Evolutionary conservation across 345 rosid genomes (phyloP), one percentile per base, ranked within the genome.

Genomic region (Syzygium aqueum): DNA sequence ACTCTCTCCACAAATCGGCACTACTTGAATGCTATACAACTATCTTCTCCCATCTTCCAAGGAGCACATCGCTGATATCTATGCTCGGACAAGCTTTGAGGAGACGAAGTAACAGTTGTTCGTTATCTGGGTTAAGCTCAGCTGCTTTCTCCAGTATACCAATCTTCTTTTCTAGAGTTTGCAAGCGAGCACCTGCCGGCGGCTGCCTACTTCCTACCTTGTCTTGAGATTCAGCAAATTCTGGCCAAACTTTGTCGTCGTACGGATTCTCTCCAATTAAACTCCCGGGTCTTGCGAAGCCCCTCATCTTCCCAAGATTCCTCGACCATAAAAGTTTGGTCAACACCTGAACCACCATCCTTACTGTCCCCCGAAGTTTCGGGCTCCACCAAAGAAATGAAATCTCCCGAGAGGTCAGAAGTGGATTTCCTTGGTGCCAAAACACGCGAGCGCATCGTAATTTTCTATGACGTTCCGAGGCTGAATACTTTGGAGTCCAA

Each of bases 231-330:
- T 92, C 93, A 0, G 98, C 95, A 92, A 96, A 97, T 51, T 93
- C 98, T n/a, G 96, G 88, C 99, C 99, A 97, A 9, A 88, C 91
- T 78, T 94, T 96, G 67, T 92, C 96, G 87, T 97, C 95, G 89
- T 92, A 94, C 51, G 99, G 97, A 43, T 89, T 93, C 87, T 97
- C 99, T 88, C 88, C 84, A 94, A 86, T 96, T 97, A 65, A 95
- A 96, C 84, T 95, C 97, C 83, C 95, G 91, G 2, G 99, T 97
- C 91, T 93, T 97, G 51, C 93, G 93, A 51, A 95, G 88, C 89
- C 95, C 91, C 86, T 96, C 95, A 90, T 97, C 99, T 85, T 97
- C 99, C 99, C 99, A 97, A 8, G 99, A 96, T 90, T 93, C 96
- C 92, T 92, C 98, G 51, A 94, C 50, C 87, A 89, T 27, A 65